phyloP scores from a whole-genome alignment of 2,329 filamentous ascomycete species.

The Pyricularia grisea region DNA sequence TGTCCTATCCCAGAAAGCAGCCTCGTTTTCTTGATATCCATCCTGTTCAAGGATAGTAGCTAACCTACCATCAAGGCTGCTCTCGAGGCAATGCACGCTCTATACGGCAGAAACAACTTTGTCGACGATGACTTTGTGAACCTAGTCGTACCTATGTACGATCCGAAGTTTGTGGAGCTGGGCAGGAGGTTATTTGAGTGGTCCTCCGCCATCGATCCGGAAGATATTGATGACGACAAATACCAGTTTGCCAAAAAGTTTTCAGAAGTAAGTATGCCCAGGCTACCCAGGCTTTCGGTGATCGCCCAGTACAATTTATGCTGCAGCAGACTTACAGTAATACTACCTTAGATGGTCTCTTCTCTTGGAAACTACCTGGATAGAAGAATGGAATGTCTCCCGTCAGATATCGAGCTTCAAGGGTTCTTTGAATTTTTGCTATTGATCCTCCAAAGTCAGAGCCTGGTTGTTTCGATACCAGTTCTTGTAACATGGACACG shows the following conservation, averaged over 20 bases:
- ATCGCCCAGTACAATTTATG: not conserved
- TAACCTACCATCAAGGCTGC: conserved; percentile 46
- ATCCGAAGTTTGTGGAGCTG: conserved; percentile 58
- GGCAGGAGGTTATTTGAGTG: conserved; percentile 69
- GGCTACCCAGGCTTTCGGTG: conserved; percentile 3
- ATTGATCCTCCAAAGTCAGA: conserved; percentile 71
- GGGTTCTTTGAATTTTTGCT: conserved; percentile 74
- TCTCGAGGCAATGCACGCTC: conserved; percentile 72
- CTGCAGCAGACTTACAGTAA: not conserved
- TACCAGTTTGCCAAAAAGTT: conserved; percentile 91
- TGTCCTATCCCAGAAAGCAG: not conserved
- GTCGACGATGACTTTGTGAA: conserved; percentile 69
- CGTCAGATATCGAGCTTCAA: conserved; percentile 53
- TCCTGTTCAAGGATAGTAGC: not conserved
- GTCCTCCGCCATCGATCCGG: conserved; percentile 62
- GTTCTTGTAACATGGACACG: conserved; percentile 85
- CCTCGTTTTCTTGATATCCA: not conserved
- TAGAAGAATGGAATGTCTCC: conserved; percentile 60
- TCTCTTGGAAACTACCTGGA: conserved; percentile 79
- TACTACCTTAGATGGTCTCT: conserved; percentile 60
- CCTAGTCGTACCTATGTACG: conserved; percentile 73
- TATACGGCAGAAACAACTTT: conserved; percentile 69
- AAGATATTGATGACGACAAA: conserved; percentile 82
- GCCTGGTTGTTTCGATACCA: conserved; percentile 87
- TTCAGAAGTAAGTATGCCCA: conserved; percentile 57